These are phyloP conservation scores for Aspergillus felis DNA, from an alignment of 2,329 filamentous ascomycete species.

Conservation along the genomic window DNA sequence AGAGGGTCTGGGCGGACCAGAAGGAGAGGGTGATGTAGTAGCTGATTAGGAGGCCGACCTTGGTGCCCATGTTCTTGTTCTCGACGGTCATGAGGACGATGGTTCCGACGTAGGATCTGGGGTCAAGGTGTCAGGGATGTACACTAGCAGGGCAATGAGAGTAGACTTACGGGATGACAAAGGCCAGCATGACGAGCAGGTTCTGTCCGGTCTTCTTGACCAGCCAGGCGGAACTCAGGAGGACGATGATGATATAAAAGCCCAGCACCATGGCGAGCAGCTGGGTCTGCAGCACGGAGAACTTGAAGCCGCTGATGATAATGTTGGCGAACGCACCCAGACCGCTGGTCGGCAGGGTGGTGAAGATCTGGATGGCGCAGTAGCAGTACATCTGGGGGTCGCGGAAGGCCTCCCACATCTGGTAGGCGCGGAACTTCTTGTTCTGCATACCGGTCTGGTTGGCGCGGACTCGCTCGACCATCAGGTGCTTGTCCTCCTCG, in stretches of 20 bases:
- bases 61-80: conserved; percentile 54
- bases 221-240: conserved; percentile 63
- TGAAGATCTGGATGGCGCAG: conserved; percentile 63
- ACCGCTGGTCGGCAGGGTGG: conserved; percentile 68
- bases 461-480: conserved; percentile 57
- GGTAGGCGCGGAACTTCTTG: conserved; percentile 49
- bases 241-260: conserved; percentile 67
- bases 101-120: conserved; percentile 65
- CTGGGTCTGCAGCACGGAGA: conserved; percentile 64
- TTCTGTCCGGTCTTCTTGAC: conserved; percentile 69
- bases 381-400: conserved; percentile 68
- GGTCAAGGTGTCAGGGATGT: neutral
- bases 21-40: conserved; percentile 77
- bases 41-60: conserved; percentile 64
- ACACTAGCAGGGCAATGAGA: neutral
- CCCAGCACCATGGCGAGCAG: conserved; percentile 69
- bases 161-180: conserved; percentile 58
- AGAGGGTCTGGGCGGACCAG: conserved; percentile 68
- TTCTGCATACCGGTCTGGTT: conserved; percentile 63
- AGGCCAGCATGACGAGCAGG: conserved; percentile 61
- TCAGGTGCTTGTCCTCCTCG: conserved; percentile 62
- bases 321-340: conserved; percentile 71
- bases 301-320: conserved; percentile 67
- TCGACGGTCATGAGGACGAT: conserved; percentile 67
- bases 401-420: conserved; percentile 54